Conservation (phyloP, 2,329 filamentous ascomycete genomes). For the Colletotrichum sp. region DNA sequence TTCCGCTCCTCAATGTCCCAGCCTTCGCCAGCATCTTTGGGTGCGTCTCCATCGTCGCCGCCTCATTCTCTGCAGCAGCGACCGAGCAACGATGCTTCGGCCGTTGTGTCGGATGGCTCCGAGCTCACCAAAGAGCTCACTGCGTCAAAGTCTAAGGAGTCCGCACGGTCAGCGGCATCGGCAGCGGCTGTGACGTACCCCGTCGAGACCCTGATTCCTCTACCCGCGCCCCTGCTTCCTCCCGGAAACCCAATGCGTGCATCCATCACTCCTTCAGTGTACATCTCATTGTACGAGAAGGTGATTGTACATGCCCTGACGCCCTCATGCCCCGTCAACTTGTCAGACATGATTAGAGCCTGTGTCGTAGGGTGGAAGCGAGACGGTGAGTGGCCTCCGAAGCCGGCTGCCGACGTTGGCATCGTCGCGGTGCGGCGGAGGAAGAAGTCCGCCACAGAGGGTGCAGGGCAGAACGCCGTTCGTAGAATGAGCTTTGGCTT, state of each 20-base stretch:
- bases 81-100: constrained; percentile 35
- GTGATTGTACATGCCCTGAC: constrained; percentile 81
- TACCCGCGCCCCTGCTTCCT: constrained; percentile 76
- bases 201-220: constrained; percentile 70
- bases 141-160: constrained; percentile 36
- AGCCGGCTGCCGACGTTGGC: constrained; percentile 50
- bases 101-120: constrained; percentile 46
- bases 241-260: constrained; percentile 76
- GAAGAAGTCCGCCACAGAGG: constrained; percentile 33
- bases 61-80: constrained; percentile 14
- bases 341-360: constrained; percentile 78
- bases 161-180: constrained; percentile 31
- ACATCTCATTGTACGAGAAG: constrained; percentile 87
- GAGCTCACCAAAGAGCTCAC: constrained; percentile 42
- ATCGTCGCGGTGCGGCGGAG: constrained; percentile 43
- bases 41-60: constrained; percentile 23
- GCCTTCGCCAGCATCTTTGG: constrained; percentile 37
- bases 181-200: constrained; percentile 41
- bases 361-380: constrained; percentile 92
- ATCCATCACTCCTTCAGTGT: constrained; percentile 75
- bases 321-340: constrained; percentile 86
- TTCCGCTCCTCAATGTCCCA: constrained; percentile 51
- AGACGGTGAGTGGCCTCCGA: constrained; percentile 91
- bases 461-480: constrained; percentile 28
- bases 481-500: constrained; percentile 55